Conservation (phyloP, 768 basidiomycete genomes). For the Rubroboletus pulcherrimus region DNA sequence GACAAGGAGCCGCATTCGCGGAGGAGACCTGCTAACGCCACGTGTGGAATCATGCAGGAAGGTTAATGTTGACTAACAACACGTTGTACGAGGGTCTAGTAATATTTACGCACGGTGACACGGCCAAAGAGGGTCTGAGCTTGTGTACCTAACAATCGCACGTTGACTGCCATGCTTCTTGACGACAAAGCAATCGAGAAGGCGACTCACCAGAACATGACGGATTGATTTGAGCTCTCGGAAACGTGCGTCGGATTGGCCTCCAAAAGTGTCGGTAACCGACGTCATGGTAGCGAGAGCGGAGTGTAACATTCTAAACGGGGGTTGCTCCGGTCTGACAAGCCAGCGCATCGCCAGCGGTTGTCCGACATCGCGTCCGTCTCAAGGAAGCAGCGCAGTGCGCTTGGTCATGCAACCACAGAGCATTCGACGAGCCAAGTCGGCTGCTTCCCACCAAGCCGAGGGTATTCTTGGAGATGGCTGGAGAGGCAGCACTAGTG, state of each 20-base stretch:
- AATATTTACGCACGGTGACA: neutral
- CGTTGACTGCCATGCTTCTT: neutral
- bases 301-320: neutral
- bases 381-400: neutral
- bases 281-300: neutral
- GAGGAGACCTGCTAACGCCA: neutral
- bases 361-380: neutral
- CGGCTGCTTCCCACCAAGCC: neutral
- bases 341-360: neutral
- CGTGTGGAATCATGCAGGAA: neutral
- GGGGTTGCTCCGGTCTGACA: neutral
- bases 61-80: neutral
- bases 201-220: neutral
- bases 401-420: neutral
- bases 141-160: neutral
- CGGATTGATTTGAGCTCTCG: too few species aligned
- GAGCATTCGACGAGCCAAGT: neutral
- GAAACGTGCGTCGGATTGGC: neutral
- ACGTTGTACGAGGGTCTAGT: neutral
- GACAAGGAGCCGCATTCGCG: too few species aligned
- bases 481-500: neutral
- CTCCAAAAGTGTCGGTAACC: neutral
- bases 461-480: neutral
- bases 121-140: neutral
- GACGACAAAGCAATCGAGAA: neutral